Evolutionary conservation across 352 stramenopile species (phyloP), one percentile per base, ranked within the genome.

Genomic region (Peronospora farinosa): DNA sequence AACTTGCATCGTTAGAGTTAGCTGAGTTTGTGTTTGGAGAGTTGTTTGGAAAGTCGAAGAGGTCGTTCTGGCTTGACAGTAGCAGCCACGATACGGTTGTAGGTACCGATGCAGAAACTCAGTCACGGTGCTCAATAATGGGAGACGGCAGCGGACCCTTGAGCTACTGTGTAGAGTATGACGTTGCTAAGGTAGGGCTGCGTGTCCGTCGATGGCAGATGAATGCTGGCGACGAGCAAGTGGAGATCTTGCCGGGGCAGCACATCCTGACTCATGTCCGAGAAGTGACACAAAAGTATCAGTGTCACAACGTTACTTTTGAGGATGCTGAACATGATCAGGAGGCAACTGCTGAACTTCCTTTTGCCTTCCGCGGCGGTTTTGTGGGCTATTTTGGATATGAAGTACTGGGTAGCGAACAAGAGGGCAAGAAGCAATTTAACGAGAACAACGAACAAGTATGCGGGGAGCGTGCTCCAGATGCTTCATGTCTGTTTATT

Each of bases 381-480:
- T 93, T 88, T 56, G 84, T 96, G 5, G 86, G 86, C 1, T 96
- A 91, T 59, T 78, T 95, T 57, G 84, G 84, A 37, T 96, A 95
- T 40, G 84, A 91, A 66, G 59, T 91, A 19, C 67, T 89, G 8
- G 70, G 70, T 46, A 77, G 45, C 53, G 75, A 40, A 37, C 54
- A 41, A 46, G 70, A 40, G 49, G 46, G 35, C 27, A 69, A 72
- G 17, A 33, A 64, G 7, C 16, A 27, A 11, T 45, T 44, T 3
- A 47, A 63, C 9, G 56, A 56, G 23, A 50, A 57, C 13, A 50
- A 40, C 2, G 6, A 60, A 27, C 8, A 31, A 33, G 37, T 41
- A 4, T 16, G 53, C 12, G 21, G 35, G 23, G 60, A 77, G 32
- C 31, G 33, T 36, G 74, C 92, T 19, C 92, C 92, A 10, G 87